A percentile compares a stretch with the other conserved stretches of the same genome.
Evolutionary conservation across 345 rosid genomes (phyloP).

Genomic region (Durio zibethinus): DNA sequence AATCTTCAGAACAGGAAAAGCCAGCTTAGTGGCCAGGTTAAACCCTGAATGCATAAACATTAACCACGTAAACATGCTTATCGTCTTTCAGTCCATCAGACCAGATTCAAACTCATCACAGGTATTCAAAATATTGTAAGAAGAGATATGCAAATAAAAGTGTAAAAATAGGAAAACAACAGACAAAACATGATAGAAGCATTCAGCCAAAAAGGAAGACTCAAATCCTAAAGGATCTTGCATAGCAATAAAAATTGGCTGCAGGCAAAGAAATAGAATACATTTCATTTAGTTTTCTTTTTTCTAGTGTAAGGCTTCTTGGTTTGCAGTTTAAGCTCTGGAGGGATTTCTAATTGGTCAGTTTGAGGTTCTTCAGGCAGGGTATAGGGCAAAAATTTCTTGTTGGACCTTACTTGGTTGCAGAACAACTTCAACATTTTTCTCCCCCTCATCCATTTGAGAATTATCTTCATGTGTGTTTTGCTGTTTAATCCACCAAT

Average conservation of each 20-base stretch:
- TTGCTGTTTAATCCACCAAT: conserved; percentile 70
- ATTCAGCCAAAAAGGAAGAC: neutral
- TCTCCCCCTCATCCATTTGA: conserved; percentile 98
- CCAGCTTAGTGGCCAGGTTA: neutral
- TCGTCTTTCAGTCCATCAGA: neutral
- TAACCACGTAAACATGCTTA: neutral
- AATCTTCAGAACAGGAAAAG: neutral
- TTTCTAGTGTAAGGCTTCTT: conserved; percentile 30
- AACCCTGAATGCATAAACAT: neutral
- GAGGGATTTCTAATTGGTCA: conserved; percentile 21
- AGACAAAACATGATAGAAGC: neutral
- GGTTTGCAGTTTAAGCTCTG: conserved; percentile 22
- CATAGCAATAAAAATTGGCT: neutral
- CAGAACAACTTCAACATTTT: conserved; percentile 79
- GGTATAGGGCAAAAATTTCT: conserved; percentile 68
- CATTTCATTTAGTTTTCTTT: conserved; percentile 23
- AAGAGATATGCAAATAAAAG: neutral
- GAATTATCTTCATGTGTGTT: conserved; percentile 90
- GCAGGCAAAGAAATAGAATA: neutral
- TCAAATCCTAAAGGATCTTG: neutral
- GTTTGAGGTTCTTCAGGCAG: conserved; percentile 66
- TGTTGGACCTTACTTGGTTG: conserved; percentile 70
- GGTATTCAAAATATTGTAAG: neutral
- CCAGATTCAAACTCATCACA: neutral
- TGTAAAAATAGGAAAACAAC: neutral